Conservation (phyloP, 1,139 yeast genomes). For the Lodderomyces theae region DNA sequence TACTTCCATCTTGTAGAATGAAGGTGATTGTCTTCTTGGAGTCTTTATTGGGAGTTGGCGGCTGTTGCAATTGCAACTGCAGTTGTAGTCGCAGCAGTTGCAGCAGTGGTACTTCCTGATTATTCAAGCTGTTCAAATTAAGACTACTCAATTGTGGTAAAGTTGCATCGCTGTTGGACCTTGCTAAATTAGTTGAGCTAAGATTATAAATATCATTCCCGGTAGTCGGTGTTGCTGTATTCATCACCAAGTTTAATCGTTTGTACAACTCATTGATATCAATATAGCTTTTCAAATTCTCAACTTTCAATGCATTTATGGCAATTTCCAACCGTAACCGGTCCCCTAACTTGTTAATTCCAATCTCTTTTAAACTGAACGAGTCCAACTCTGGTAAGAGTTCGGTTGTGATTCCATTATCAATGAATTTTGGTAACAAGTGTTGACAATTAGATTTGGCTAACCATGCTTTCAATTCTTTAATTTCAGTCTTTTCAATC, state of each 20-base stretch:
- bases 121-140: slow-evolving; percentile 5
- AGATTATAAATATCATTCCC: background rate
- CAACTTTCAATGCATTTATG: slow-evolving; percentile 40
- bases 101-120: slow-evolving; percentile 1
- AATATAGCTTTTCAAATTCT: slow-evolving; percentile 32
- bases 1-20: slow-evolving; percentile 74
- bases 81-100: slow-evolving; percentile 1
- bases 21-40: slow-evolving; percentile 55
- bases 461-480: slow-evolving; percentile 39
- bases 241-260: slow-evolving; percentile 10
- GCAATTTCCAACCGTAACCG: slow-evolving; percentile 64
- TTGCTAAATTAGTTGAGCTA: background rate
- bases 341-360: slow-evolving; percentile 79
- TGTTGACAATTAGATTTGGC: slow-evolving; percentile 36
- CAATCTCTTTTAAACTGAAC: slow-evolving; percentile 68
- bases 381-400: slow-evolving; percentile 65
- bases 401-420: slow-evolving; percentile 57
- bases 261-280: slow-evolving; percentile 27
- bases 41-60: slow-evolving; percentile 19
- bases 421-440: slow-evolving; percentile 33
- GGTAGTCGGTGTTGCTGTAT: background rate
- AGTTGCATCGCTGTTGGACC: slow-evolving; percentile 17
- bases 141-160: slow-evolving; percentile 11
- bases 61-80: background rate
- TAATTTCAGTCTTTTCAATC: slow-evolving; percentile 9